Evolutionary conservation across 179 eudicot genomes (phyloP), one percentile per base, ranked within the genome.

Genomic region (Drosera spatulata): DNA sequence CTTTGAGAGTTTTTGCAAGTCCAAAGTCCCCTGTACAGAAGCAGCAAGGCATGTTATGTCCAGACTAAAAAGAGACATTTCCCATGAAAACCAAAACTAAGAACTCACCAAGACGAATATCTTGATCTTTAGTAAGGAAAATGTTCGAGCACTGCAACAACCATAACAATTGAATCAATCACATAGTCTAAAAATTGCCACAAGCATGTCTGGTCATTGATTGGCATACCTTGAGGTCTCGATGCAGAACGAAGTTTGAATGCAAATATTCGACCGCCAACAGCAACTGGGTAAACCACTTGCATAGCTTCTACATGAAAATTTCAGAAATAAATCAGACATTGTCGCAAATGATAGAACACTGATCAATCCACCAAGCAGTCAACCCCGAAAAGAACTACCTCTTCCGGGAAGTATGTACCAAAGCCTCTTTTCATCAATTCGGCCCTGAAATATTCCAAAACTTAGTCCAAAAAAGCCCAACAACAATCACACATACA

Each of bases 191-290:
- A 50, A 10, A 50, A 50, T 50, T 5, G 10, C 49, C 3, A 63
- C 14, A 15, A 53, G 56, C 22, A 39, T 52, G 56, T 7, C 10
- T 39, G 44, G 54, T 53, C 13, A 70, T 0, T 22, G 33, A 22
- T 22, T 22, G 33, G 33, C 84, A 47, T 80, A 89, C 99, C 71
- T 93, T 93, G 12, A 93, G 85, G 76, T 93, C 99, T 51, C 99
- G 84, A 62, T 93, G 99, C 54, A 93, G 85, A 68, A 93, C 99
- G 50, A 59, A 93, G 62, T 89, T 93, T 11, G 95, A 85, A 66
- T 93, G 99, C 73, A 93, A 74, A 70, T 93, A 93, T 53, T 93
- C 99, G 14, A 93, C 99, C 2, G 96, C 99, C 81, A 93, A 73
- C 22, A 93, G 69, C 50, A 93, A 73, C 60, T 93, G 96, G 50